Conservation (phyloP, 179 eudicot species). For the Patellifolia procumbens region DNA sequence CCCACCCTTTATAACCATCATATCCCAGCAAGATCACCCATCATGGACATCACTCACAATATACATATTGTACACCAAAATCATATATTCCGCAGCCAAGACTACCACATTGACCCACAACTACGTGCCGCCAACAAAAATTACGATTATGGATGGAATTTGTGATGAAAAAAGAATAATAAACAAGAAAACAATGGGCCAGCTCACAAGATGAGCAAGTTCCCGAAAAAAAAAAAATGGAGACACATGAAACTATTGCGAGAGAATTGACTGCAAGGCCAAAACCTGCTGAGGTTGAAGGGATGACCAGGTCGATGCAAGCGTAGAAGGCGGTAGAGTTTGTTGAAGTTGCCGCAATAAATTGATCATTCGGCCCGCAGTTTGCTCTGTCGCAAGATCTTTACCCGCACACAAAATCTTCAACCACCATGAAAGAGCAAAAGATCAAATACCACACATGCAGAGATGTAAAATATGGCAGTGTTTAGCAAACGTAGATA, state of each 20-base stretch:
- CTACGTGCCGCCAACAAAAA: constrained; percentile 12
- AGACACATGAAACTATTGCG: constrained; percentile 25
- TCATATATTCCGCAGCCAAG: constrained; percentile 17
- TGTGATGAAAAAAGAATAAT: constrained; percentile 26
- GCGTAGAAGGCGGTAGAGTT: constrained; percentile 37
- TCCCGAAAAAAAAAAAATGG: neutral
- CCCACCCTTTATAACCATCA: neutral
- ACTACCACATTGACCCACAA: constrained; percentile 9
- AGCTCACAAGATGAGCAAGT: neutral
- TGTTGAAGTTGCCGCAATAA: constrained; percentile 44
- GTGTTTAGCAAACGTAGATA: neutral
- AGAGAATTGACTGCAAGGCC: constrained; percentile 44
- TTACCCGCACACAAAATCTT: constrained; percentile 44
- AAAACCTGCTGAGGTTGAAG: constrained; percentile 48
- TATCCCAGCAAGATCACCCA: neutral
- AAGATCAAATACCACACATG: neutral
- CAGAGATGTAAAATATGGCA: neutral
- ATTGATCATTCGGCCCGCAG: constrained; percentile 41
- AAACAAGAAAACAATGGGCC: constrained; percentile 6
- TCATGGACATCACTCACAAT: constrained; percentile 13
- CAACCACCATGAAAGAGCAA: constrained; percentile 8
- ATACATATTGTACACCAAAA: constrained; percentile 31
- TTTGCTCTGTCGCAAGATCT: constrained; percentile 47
- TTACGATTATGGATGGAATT: constrained; percentile 17
- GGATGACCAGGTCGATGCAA: constrained; percentile 42